Evolutionary conservation across 805 yeast species (phyloP).

Genomic region (Yamadazyma endophytica): DNA sequence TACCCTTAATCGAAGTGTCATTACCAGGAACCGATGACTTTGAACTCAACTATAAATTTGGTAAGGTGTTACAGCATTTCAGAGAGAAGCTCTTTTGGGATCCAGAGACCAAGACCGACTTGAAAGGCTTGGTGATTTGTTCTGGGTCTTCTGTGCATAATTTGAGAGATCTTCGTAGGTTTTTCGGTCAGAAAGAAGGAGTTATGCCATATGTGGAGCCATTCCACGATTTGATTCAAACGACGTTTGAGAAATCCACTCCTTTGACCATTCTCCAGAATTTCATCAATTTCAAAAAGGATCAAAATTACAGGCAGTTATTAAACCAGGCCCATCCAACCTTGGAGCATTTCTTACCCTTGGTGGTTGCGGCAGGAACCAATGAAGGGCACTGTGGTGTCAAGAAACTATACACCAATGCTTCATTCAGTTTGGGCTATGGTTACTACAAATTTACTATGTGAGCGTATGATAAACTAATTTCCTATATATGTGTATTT

Average conservation of each 20-base stretch:
- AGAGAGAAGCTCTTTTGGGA: conserved; percentile 41
- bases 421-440: conserved; percentile 57
- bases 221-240: conserved; percentile 47
- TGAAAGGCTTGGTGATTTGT: conserved; percentile 46
- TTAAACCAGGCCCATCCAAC: conserved; percentile 66
- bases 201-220: conserved; percentile 46
- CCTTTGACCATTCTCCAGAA: conserved; percentile 10
- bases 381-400: conserved; percentile 38
- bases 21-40: conserved; percentile 36
- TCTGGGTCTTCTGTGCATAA: conserved; percentile 85
- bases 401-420: conserved; percentile 44
- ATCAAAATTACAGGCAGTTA: conserved; percentile 21
- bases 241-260: conserved; percentile 17
- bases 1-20: conserved; percentile 50
- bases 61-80: conserved; percentile 48
- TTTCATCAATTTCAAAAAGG: conserved; percentile 11
- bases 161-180: conserved; percentile 47
- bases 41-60: conserved; percentile 48
- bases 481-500: neutral
- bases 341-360: conserved; percentile 67
- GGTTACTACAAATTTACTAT: conserved; percentile 57
- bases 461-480: neutral
- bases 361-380: conserved; percentile 58
- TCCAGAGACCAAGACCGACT: conserved; percentile 17
- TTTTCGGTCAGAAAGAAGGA: conserved; percentile 6